phyloP scores from a whole-genome alignment of 768 basidiomycete species.

The Tricholoma bakamatsutake region DNA sequence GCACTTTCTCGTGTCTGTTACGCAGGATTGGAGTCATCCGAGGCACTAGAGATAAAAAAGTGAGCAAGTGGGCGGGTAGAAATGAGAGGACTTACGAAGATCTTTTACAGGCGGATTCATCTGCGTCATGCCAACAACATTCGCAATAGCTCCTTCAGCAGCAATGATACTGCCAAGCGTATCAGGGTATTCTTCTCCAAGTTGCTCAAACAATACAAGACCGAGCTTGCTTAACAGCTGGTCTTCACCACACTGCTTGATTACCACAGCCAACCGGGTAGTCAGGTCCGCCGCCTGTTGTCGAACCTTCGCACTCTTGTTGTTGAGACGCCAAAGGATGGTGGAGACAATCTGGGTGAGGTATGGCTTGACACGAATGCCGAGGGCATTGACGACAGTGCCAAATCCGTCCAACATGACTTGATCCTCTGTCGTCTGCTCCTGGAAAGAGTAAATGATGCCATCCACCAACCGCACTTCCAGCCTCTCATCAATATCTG shows the following conservation, averaged over 20 bases:
- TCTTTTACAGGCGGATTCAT: slow-evolving; percentile 99
- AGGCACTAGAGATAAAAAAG: slow-evolving; percentile 57
- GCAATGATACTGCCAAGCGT: slow-evolving; percentile 99
- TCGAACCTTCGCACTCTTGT: slow-evolving; percentile 98
- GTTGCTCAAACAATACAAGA: slow-evolving; percentile 94
- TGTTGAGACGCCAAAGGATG: slow-evolving; percentile 97
- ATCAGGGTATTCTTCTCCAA: slow-evolving; percentile 99
- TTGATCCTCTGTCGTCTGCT: slow-evolving; percentile 97
- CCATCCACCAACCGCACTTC: slow-evolving; percentile 95
- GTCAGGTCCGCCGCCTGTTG: slow-evolving; percentile 99
- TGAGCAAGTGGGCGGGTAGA: not conserved
- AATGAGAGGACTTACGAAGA: slow-evolving; percentile 62
- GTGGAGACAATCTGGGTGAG: slow-evolving; percentile 99
- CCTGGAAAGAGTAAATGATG: slow-evolving; percentile 99
- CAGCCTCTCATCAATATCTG: slow-evolving; percentile 93
- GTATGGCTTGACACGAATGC: slow-evolving; percentile 96
- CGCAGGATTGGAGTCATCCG: slow-evolving; percentile 99
- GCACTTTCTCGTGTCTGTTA: slow-evolving; percentile 98
- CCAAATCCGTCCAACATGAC: slow-evolving; percentile 99
- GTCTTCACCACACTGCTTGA: slow-evolving; percentile 98
- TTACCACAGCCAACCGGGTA: slow-evolving; percentile 91
- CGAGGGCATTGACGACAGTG: slow-evolving; percentile 93
- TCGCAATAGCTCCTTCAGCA: slow-evolving; percentile 97
- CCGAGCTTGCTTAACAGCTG: slow-evolving; percentile 93
- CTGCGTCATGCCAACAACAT: slow-evolving; percentile 99